Conservation (phyloP, 1,284 basidiomycete species). For the Vanrija pseudolonga region DNA sequence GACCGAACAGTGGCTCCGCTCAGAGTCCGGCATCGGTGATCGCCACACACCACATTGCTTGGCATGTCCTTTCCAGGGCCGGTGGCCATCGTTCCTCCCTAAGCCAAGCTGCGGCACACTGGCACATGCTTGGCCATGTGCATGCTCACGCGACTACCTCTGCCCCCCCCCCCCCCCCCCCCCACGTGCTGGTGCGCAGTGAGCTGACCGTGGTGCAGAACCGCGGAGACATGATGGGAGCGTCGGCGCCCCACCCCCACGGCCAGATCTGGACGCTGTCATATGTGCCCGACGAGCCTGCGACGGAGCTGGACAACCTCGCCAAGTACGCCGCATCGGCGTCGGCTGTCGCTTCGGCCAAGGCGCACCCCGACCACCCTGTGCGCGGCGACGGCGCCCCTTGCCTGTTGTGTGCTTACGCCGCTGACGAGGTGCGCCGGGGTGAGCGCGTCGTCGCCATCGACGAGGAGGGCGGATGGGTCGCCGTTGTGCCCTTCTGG, state of each 20-base stretch:
- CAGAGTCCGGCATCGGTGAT: too few species aligned
- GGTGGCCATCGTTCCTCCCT: too few species aligned
- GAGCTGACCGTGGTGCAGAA: slow-evolving; percentile 58
- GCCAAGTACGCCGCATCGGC: slow-evolving; percentile 52
- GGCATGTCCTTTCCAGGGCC: too few species aligned
- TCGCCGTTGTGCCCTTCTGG: slow-evolving; percentile 92
- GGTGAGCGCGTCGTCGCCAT: slow-evolving; percentile 63
- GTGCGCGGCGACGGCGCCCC: slow-evolving; percentile 55
- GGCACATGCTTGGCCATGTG: too few species aligned
- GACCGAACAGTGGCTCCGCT: too few species aligned
- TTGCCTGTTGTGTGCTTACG: slow-evolving; percentile 82
- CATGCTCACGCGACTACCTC: too few species aligned
- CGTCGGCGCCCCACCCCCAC: slow-evolving; percentile 92
- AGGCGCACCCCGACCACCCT: slow-evolving; percentile 8
- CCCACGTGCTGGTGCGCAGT: neutral
- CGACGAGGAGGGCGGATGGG: slow-evolving; percentile 69
- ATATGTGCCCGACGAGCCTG: slow-evolving; percentile 66
- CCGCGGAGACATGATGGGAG: slow-evolving; percentile 94
- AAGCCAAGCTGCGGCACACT: too few species aligned
- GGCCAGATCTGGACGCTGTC: slow-evolving; percentile 87
- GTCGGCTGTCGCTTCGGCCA: slow-evolving; percentile 35
- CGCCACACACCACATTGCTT: too few species aligned
- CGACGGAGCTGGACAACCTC: slow-evolving; percentile 62
- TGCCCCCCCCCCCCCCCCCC: too few species aligned
- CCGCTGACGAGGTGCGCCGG: slow-evolving; percentile 62